Evolutionary conservation across 2,329 filamentous ascomycete species (phyloP).

Genomic region (Ophiostoma sp.): DNA sequence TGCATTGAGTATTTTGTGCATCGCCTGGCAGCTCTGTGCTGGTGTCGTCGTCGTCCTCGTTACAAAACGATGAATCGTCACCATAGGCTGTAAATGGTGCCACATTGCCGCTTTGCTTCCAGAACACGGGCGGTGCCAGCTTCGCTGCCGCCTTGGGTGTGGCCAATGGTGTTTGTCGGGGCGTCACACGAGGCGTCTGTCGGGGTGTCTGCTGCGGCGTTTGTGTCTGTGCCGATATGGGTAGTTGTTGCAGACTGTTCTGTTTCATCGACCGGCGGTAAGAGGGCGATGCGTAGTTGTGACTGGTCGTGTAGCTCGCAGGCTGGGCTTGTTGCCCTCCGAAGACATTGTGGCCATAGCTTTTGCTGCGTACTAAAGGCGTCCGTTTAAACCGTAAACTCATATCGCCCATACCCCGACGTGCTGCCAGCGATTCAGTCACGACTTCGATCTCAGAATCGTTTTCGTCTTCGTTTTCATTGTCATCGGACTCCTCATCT

Average conservation of each 20-base stretch:
- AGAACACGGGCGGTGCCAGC: not conserved
- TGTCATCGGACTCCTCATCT: constrained; percentile 26
- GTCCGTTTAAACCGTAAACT: constrained; percentile 11
- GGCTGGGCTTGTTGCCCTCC: not conserved
- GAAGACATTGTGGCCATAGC: constrained; percentile 7
- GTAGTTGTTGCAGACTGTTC: constrained; percentile 27
- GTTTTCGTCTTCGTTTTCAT: not conserved
- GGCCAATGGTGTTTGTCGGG: not conserved
- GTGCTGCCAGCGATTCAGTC: constrained; percentile 19
- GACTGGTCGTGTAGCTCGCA: not conserved
- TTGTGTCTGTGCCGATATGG: constrained; percentile 16
- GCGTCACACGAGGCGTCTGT: not conserved
- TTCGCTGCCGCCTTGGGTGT: not conserved
- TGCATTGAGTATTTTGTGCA: too few species aligned
- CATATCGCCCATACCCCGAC: constrained; percentile 23
- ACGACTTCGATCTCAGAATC: not conserved
- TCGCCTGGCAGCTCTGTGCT: not conserved
- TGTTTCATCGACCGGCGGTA: constrained; percentile 20
- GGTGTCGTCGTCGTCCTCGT: not conserved
- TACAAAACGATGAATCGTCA: not conserved
- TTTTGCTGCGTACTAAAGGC: constrained; percentile 3
- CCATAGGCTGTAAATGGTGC: not conserved
- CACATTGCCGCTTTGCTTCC: not conserved
- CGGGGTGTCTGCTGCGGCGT: not conserved
- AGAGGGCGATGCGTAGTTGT: not conserved